Base-by-base conservation (phyloP, 2,329 filamentous ascomycete genomes). In the Nigrograna mackinnonii region DNA sequence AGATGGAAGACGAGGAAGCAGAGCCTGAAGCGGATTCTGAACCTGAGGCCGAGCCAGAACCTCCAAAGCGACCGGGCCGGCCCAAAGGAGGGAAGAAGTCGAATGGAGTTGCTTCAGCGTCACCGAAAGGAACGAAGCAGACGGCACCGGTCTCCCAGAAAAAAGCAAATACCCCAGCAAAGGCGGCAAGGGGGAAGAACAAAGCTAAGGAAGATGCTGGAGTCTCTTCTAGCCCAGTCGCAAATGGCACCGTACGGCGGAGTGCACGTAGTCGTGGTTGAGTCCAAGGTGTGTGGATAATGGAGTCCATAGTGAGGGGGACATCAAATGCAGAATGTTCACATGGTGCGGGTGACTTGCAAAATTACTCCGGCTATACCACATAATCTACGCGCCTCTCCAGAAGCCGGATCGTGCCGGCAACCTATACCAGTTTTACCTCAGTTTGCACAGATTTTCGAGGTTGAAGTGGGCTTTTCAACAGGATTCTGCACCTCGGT, bases 1-100 rank as follows among this genome's bases (percentile, higher is more conserved):
- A 66, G 19, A 64, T 64, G 58, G 54, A 42, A 18, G 55, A 64
- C 11, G 30, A 39, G 12, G 51, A 55, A 21, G 51, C 46, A 16
- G 22, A 43, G 2, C 22, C 37, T 14, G 45, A 52, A 38, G 45
- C 49, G 19, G 50, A 57, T 9, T 35, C 44, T n/a, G 57, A 58
- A 22, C 35, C 46, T 16, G 47, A 50, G 28, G 26, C 35, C 12
- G 47, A 47, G 37, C 39, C 34, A 2, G 47, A 54, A 30, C 41
- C 50, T 13, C 57, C 47, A 26, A 63, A 47, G 31, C 28, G 44
- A 22, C 33, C 45, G 9, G n/a, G 36, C 44, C 5, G 48, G 33
- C 14, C 14, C 14, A 43, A 32, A 28, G 48, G 38, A 9, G 22
- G 21, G 18, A 39, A 40, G 35, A 54, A 55, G 22, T 37, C 52